Conservation (phyloP, 225 moss, liverwort and hornwort genomes). For the Polytrichum commune region DNA sequence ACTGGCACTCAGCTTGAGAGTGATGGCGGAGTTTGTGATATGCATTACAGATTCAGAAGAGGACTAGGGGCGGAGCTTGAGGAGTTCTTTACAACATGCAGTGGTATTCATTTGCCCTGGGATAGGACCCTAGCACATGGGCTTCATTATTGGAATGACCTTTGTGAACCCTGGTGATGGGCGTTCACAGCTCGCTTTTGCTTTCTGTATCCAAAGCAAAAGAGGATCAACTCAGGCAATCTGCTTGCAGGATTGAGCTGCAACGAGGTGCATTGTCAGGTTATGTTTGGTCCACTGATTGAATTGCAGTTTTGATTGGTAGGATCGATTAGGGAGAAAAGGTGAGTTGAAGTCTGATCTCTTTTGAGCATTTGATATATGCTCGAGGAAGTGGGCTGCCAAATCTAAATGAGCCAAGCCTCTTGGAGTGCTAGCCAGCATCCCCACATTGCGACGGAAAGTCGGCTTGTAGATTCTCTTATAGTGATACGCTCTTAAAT, state of each 20-base stretch:
- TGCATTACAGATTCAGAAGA: conserved; percentile 13
- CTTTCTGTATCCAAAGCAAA: conserved; percentile 21
- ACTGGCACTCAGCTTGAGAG: not conserved
- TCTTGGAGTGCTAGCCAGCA: too few species aligned
- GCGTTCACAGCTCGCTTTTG: conserved; percentile 11
- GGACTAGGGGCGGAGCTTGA: conserved; percentile 5
- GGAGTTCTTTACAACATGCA: not conserved
- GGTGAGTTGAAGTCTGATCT: not conserved
- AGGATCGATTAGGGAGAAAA: conserved; percentile 2
- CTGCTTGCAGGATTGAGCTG: conserved; percentile 23
- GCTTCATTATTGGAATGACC: not conserved
- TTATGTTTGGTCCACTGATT: conserved; percentile 24
- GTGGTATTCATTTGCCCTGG: not conserved
- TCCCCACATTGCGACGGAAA: too few species aligned
- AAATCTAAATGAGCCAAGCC: too few species aligned
- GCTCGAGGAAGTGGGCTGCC: too few species aligned
- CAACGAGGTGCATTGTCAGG: conserved; percentile 39
- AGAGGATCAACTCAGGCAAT: conserved; percentile 20
- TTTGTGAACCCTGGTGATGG: not conserved
- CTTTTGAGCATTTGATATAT: not conserved
- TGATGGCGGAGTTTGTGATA: conserved; percentile 1
- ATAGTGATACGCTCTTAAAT: too few species aligned
- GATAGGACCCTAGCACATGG: not conserved
- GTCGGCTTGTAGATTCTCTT: too few species aligned
- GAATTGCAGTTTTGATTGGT: conserved; percentile 1